Evolutionary conservation across 1,284 basidiomycete genomes (phyloP).

Genomic region (Cystobasidium slooffiae): DNA sequence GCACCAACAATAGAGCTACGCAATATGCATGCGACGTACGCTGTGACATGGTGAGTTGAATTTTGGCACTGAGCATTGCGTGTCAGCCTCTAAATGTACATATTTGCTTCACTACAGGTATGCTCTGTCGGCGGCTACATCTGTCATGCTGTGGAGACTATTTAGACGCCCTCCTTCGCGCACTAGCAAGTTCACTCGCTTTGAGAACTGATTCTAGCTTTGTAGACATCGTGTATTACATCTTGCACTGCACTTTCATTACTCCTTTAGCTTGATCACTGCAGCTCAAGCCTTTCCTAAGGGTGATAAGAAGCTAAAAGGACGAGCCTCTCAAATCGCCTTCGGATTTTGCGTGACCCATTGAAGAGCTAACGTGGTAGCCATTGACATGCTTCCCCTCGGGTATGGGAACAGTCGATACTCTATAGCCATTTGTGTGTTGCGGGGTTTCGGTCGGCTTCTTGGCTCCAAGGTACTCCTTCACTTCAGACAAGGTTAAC

Average conservation of each 20-base stretch:
- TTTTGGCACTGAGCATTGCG: neutral
- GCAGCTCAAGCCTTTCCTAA: no score
- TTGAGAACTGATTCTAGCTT: conserved; percentile 5
- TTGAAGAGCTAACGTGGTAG: neutral
- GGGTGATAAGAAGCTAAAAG: no score
- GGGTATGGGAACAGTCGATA: neutral
- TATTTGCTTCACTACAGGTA: conserved; percentile 55
- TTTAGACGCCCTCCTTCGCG: conserved; percentile 53
- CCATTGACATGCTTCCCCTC: neutral
- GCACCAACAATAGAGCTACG: conserved; percentile 83
- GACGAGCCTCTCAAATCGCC: no score
- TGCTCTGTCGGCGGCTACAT: conserved; percentile 59
- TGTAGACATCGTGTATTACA: neutral
- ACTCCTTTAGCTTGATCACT: no score
- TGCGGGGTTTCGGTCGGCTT: neutral
- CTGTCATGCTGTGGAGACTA: conserved; percentile 59
- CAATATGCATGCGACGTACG: conserved; percentile 94
- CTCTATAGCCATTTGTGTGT: neutral
- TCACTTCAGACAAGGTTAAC: conserved; percentile 2
- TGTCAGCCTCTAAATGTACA: neutral
- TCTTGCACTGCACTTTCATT: no score
- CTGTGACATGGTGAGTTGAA: conserved; percentile 78
- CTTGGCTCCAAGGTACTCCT: neutral
- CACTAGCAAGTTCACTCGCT: conserved; percentile 26
- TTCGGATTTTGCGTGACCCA: neutral